A percentile compares a stretch with the other conserved stretches of the same genome.
These are phyloP conservation scores for Dendrobium nobile DNA, from an alignment of 106 monocot genomes.

Conservation along the genomic window DNA sequence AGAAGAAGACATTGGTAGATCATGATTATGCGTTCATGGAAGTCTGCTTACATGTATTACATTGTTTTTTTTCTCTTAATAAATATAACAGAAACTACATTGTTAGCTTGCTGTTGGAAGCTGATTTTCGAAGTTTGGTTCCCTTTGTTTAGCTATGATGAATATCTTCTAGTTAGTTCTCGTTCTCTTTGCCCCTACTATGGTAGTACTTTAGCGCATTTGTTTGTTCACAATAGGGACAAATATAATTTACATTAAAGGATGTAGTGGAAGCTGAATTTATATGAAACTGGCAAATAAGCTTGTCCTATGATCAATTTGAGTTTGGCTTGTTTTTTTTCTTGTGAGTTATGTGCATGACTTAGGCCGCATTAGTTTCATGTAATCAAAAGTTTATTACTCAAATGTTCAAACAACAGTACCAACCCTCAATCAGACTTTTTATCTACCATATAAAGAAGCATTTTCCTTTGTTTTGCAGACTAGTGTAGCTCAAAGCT, in stretches of 20 bases:
- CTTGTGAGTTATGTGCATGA: neutral
- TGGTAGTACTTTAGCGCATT: neutral
- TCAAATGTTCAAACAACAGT: neutral
- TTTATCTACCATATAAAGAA: neutral
- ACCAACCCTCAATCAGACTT: neutral
- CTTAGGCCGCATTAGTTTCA: neutral
- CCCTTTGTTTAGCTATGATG: neutral
- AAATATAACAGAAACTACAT: neutral
- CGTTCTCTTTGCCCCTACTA: neutral
- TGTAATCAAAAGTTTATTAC: neutral
- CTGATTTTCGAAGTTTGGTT: neutral
- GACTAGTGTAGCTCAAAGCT: constrained; percentile 55
- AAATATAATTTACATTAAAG: neutral
- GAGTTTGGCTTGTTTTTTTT: neutral
- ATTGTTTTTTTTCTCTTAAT: neutral
- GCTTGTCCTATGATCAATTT: neutral
- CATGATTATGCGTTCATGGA: neutral
- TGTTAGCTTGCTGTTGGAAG: neutral
- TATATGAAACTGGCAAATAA: neutral
- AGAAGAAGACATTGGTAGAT: neutral
- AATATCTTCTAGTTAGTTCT: neutral
- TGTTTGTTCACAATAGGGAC: neutral
- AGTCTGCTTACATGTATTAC: neutral
- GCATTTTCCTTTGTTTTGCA: constrained; percentile 15
- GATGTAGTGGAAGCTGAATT: neutral